Percentiles rank a stretch among this genome's conserved stretches.
Evolutionary conservation across 2,329 filamentous ascomycete species (phyloP).

Genomic region (Monilinia laxa): DNA sequence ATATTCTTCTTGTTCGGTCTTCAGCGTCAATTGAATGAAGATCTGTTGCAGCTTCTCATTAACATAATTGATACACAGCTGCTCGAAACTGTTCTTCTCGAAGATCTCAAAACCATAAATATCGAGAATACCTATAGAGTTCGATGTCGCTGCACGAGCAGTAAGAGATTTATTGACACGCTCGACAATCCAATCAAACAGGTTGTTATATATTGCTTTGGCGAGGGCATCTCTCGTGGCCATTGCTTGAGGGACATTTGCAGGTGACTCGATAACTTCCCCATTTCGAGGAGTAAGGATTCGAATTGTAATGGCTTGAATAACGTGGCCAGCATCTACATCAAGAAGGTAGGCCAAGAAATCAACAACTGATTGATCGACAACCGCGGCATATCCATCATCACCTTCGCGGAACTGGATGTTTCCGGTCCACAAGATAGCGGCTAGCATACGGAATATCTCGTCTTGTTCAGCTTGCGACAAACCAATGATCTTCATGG

Average conservation of each 20-base stretch:
- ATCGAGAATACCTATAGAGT: slow-evolving; percentile 94
- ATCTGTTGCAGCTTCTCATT: slow-evolving; percentile 99
- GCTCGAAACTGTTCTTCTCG: slow-evolving; percentile 98
- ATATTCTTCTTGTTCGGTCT: slow-evolving; percentile 97
- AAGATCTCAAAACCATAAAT: slow-evolving; percentile 99
- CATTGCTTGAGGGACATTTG: slow-evolving; percentile 82
- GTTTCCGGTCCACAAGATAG: slow-evolving; percentile 92
- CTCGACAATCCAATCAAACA: slow-evolving; percentile 98
- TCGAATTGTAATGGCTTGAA: slow-evolving; percentile 85
- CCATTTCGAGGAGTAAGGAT: slow-evolving; percentile 70
- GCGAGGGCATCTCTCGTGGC: slow-evolving; percentile 88
- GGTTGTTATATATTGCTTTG: slow-evolving; percentile 95
- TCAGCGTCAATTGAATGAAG: slow-evolving; percentile 95
- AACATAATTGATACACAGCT: slow-evolving; percentile 99
- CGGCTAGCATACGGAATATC: slow-evolving; percentile 92
- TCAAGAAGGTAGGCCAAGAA: slow-evolving; percentile 94
- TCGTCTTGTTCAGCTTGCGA: slow-evolving; percentile 87
- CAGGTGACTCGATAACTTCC: slow-evolving; percentile 69
- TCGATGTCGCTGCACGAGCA: slow-evolving; percentile 70
- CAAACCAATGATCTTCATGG: slow-evolving; percentile 93
- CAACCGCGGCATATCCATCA: slow-evolving; percentile 80
- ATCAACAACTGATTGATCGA: slow-evolving; percentile 87
- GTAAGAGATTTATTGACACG: slow-evolving; percentile 87
- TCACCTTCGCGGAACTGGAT: slow-evolving; percentile 89
- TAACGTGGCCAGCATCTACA: slow-evolving; percentile 74